Conservation (phyloP, 257 asterid genomes). For the Fraxinus americana region DNA sequence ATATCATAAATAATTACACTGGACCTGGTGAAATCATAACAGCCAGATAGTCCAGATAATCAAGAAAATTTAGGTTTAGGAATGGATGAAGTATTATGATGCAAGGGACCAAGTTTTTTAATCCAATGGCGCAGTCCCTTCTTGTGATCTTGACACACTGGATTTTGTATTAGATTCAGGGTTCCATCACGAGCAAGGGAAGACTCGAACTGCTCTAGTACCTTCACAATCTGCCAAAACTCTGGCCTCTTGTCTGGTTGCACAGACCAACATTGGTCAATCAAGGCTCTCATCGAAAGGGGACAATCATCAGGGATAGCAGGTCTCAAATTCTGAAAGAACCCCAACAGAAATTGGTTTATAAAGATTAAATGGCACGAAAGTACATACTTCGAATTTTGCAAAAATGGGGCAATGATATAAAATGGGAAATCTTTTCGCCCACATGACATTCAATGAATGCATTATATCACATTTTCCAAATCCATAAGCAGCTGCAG, state of each 20-base stretch:
- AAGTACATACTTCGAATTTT: not conserved
- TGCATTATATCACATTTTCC: too few relatives aligned
- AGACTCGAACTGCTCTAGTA: slow-evolving; percentile 66
- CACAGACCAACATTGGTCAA: slow-evolving; percentile 80
- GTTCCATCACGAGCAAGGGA: slow-evolving; percentile 64
- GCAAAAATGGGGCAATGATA: too few relatives aligned
- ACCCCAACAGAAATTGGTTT: slow-evolving; percentile 2
- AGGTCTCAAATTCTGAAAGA: slow-evolving; percentile 76
- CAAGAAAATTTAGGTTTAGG: slow-evolving; percentile 61
- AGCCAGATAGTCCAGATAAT: slow-evolving; percentile 33
- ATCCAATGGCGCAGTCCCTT: slow-evolving; percentile 71
- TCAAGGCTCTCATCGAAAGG: slow-evolving; percentile 67
- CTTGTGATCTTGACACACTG: slow-evolving; percentile 53
- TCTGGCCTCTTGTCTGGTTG: slow-evolving; percentile 88
- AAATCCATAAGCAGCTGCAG: too few relatives aligned
- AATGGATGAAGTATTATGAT: slow-evolving; percentile 36
- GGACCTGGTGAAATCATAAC: slow-evolving; percentile 36
- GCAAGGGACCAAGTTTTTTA: slow-evolving; percentile 54
- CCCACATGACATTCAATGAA: too few relatives aligned
- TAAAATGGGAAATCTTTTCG: too few relatives aligned
- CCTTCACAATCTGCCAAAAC: slow-evolving; percentile 87
- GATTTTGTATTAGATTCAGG: slow-evolving; percentile 47
- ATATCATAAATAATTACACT: slow-evolving; percentile 39
- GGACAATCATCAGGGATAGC: slow-evolving; percentile 61
- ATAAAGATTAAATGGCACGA: not conserved